Percentiles rank a stretch among this genome's conserved stretches.
These are phyloP conservation scores for Phanerochaete sordida DNA, from an alignment of 768 basidiomycete species.

Conservation along the genomic window DNA sequence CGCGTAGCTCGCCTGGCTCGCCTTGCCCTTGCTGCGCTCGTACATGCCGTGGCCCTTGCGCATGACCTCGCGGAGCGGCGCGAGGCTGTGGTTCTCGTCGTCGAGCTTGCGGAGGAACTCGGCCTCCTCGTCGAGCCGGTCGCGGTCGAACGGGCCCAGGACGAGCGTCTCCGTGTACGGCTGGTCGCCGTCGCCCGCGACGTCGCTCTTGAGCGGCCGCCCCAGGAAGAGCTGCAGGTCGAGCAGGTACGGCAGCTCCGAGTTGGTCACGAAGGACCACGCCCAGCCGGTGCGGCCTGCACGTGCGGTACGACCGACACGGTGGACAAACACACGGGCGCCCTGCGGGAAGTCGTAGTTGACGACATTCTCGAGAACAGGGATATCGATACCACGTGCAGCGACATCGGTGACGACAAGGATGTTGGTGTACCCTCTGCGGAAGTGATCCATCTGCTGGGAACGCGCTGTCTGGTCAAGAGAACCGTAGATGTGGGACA, in stretches of 20 bases:
- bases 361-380: conserved; percentile 91
- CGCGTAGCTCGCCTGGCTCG: conserved; percentile 79
- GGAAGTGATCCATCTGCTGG: conserved; percentile 88
- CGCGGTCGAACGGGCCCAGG: conserved; percentile 80
- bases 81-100: conserved; percentile 58
- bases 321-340: conserved; percentile 90
- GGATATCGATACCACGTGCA: conserved; percentile 97
- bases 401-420: conserved; percentile 98
- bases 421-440: conserved; percentile 72
- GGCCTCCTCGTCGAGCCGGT: conserved; percentile 75
- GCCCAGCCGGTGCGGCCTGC: conserved; percentile 96
- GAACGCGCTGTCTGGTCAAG: conserved; percentile 89
- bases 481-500: conserved; percentile 94
- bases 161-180: conserved; percentile 70
- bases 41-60: conserved; percentile 89
- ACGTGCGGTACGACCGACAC: conserved; percentile 94
- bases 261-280: conserved; percentile 86
- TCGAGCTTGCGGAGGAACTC: conserved; percentile 74
- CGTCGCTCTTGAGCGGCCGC: conserved; percentile 63
- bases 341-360: conserved; percentile 99
- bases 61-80: conserved; percentile 76
- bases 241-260: conserved; percentile 85
- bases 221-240: conserved; percentile 93
- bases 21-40: conserved; percentile 90
- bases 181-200: conserved; percentile 48